phyloP scores from a whole-genome alignment of 805 yeast genomes.

The Candida suzukii region DNA sequence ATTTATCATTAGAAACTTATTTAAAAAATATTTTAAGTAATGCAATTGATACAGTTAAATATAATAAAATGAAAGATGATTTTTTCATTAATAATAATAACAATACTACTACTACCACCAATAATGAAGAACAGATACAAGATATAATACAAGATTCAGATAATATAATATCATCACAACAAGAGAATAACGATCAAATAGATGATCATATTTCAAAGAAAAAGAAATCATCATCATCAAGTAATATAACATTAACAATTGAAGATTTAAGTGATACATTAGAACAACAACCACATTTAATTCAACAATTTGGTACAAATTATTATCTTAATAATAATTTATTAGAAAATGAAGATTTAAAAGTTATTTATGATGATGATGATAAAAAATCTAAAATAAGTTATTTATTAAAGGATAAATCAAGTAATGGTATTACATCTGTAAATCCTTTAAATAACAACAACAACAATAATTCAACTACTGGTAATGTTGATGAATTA shows the following conservation, averaged over 20 bases:
- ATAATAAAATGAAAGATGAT: conserved; percentile 40
- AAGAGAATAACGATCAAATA: not conserved
- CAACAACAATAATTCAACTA: no score
- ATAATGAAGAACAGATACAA: no score
- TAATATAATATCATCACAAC: not conserved
- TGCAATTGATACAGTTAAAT: conserved; percentile 64
- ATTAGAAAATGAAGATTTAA: conserved; percentile 51
- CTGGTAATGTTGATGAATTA: conserved; percentile 53
- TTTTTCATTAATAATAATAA: conserved; percentile 3
- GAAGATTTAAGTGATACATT: conserved; percentile 66
- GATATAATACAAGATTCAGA: no score
- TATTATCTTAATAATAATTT: conserved; percentile 41
- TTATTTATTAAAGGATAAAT: conserved; percentile 2
- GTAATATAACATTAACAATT: conserved; percentile 41
- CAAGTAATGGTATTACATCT: not conserved
- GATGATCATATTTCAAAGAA: conserved; percentile 1
- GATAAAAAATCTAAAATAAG: not conserved
- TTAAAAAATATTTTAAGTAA: conserved; percentile 67
- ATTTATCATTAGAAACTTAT: conserved; percentile 78
- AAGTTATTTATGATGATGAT: not conserved
- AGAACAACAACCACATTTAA: conserved; percentile 55
- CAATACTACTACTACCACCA: not conserved
- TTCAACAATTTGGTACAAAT: conserved; percentile 61
- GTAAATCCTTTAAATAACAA: no score
- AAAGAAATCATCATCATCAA: conserved; percentile 9